phyloP scores from a whole-genome alignment of 2,329 filamentous ascomycete genomes.

The Canariomyces notabilis region DNA sequence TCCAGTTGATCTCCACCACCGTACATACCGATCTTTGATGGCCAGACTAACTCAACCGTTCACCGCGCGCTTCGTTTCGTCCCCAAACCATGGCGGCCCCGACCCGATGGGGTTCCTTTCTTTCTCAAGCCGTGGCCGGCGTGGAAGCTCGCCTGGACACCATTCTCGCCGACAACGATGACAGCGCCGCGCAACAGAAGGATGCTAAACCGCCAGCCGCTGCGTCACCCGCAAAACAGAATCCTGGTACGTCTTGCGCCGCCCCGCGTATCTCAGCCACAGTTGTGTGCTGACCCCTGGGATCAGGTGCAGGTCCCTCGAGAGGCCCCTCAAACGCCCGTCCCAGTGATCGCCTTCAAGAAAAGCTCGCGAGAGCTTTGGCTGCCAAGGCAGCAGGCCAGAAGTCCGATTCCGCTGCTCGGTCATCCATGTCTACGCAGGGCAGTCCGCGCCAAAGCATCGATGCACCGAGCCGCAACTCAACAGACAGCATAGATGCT shows the following conservation, averaged over 20 bases:
- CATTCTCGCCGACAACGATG: conserved; percentile 77
- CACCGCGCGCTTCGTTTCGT: conserved; percentile 2
- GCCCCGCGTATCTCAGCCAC: conserved; percentile 1
- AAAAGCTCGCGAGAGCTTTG: conserved; percentile 81
- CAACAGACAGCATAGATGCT: conserved; percentile 28
- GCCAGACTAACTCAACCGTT: conserved; percentile 6
- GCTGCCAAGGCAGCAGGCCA: conserved; percentile 58
- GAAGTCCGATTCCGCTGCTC: conserved; percentile 26
- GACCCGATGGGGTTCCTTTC: conserved; percentile 68
- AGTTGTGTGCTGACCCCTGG: conserved; percentile 17
- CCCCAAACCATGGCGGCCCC: conserved; percentile 41
- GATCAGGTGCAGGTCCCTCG: conserved; percentile 41
- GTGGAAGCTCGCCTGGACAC: conserved; percentile 90
- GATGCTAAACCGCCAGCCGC: conserved; percentile 27
- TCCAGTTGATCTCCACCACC: background rate
- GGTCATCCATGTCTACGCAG: conserved; percentile 33
- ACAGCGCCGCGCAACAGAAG: conserved; percentile 32
- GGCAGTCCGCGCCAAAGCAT: conserved; percentile 40
- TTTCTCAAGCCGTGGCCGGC: conserved; percentile 86
- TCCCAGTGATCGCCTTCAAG: conserved; percentile 78
- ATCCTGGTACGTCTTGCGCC: conserved; percentile 26
- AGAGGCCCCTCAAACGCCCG: conserved; percentile 59
- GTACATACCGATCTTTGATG: conserved; percentile 9
- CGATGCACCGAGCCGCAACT: conserved; percentile 31
- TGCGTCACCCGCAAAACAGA: conserved; percentile 33